A percentile compares a stretch with the other conserved stretches of the same genome.
Conservation (phyloP, 1,284 basidiomycete species). For the Irpex sp. region DNA sequence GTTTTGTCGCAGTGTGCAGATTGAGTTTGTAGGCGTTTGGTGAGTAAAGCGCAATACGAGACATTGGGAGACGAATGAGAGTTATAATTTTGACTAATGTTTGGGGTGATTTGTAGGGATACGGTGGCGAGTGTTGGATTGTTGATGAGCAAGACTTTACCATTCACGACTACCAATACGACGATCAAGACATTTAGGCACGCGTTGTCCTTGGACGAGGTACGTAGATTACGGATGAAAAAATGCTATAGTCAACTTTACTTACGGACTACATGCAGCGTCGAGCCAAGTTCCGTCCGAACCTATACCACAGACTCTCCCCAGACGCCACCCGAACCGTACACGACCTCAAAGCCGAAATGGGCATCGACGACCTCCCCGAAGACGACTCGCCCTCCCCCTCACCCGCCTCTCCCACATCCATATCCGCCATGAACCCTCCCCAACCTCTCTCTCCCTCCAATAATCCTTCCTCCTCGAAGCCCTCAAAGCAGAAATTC, state of each 20-base stretch:
- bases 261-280: slow-evolving; percentile 22
- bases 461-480: background rate
- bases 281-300: slow-evolving; percentile 34
- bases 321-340: slow-evolving; percentile 4
- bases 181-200: slow-evolving; percentile 39
- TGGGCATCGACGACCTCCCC: background rate
- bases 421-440: background rate
- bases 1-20: slow-evolving; percentile 42
- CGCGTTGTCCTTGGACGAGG: slow-evolving; percentile 40
- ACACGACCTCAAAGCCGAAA: background rate
- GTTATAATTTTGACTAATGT: too few species aligned
- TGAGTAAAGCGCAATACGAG: too few species aligned
- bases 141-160: slow-evolving; percentile 31
- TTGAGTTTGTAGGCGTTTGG: slow-evolving; percentile 46
- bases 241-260: too few species aligned
- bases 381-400: background rate
- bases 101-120: too few species aligned
- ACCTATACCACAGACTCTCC: slow-evolving; percentile 23
- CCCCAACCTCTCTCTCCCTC: background rate
- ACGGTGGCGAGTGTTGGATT: slow-evolving; percentile 37
- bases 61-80: too few species aligned
- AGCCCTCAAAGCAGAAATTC: too few species aligned
- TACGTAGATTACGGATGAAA: background rate
- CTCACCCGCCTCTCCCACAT: background rate
- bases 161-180: slow-evolving; percentile 34